These are phyloP conservation scores for Epichloe scottii DNA, from an alignment of 2,329 filamentous ascomycete species.

Conservation along the genomic window DNA sequence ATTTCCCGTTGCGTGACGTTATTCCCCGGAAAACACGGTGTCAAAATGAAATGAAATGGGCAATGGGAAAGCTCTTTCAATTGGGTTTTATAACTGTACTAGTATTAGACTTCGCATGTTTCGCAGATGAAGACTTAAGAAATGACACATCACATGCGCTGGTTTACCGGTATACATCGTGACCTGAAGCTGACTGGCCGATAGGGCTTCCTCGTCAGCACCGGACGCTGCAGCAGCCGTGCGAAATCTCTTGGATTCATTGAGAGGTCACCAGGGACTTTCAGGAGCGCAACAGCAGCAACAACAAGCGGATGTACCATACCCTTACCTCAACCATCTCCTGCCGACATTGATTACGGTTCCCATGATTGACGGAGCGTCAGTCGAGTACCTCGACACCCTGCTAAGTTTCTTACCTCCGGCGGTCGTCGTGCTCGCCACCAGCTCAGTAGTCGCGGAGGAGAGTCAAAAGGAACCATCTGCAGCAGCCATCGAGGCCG, in stretches of 20 bases:
- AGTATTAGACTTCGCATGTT: slow-evolving; percentile 14
- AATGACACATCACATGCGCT: slow-evolving; percentile 8
- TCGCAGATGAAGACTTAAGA: slow-evolving; percentile 13
- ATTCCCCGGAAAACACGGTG: slow-evolving; percentile 8
- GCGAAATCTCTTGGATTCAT: slow-evolving; percentile 76
- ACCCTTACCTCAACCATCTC: slow-evolving; percentile 77
- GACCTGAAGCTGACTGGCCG: slow-evolving; percentile 29
- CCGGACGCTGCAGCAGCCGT: slow-evolving; percentile 67
- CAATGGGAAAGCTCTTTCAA: slow-evolving; percentile 5
- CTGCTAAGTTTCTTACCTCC: slow-evolving; percentile 71
- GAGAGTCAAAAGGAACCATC: slow-evolving; percentile 51
- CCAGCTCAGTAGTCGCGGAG: slow-evolving; percentile 46
- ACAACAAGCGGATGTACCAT: slow-evolving; percentile 42
- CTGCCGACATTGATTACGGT: slow-evolving; percentile 68
- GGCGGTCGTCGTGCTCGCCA: slow-evolving; percentile 62
- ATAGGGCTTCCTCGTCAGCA: slow-evolving; percentile 46
- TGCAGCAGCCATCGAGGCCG: slow-evolving; percentile 55
- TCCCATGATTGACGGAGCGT: slow-evolving; percentile 55
- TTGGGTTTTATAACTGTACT: slow-evolving; percentile 17
- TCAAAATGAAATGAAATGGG: slow-evolving; percentile 3
- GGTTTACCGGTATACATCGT: not conserved
- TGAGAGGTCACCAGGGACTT: slow-evolving; percentile 44
- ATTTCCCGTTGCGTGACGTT: slow-evolving; percentile 20
- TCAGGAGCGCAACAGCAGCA: slow-evolving; percentile 22
- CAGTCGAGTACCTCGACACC: slow-evolving; percentile 55